These are phyloP conservation scores for Nematocida sp. DNA, from an alignment of 371 early-diverging fungal species.

Conservation along the genomic window DNA sequence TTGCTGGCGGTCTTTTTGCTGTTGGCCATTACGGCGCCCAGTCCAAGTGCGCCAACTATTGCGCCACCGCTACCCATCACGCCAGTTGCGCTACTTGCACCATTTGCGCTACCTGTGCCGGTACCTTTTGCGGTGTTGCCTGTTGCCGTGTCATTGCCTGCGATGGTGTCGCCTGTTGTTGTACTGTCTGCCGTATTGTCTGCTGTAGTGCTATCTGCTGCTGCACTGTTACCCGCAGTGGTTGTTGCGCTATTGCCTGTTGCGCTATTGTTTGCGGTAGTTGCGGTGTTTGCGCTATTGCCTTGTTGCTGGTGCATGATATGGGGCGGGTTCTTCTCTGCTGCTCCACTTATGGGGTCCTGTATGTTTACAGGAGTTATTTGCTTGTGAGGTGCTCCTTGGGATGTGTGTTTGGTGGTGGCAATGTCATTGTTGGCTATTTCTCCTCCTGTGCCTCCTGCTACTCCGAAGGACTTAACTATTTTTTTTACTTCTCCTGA, in stretches of 20 bases:
- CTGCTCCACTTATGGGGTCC: neutral
- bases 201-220: neutral
- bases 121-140: neutral
- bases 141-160: neutral
- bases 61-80: neutral
- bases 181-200: neutral
- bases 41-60: neutral
- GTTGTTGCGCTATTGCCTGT: neutral
- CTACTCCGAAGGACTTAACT: conserved; percentile 9
- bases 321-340: neutral
- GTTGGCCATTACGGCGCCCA: neutral
- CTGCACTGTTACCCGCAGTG: neutral
- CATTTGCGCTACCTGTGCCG: neutral
- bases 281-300: neutral
- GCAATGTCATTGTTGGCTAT: conserved; percentile 2
- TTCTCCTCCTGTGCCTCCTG: conserved; percentile 32
- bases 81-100: neutral
- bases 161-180: neutral
- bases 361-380: neutral
- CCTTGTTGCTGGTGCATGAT: no score
- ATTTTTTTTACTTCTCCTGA: conserved; percentile 15
- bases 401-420: neutral
- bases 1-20: neutral
- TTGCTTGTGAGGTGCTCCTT: neutral
- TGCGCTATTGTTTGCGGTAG: neutral